Base-by-base conservation (phyloP, 176 grass and related monocot species). In the Aegilops tauschii region DNA sequence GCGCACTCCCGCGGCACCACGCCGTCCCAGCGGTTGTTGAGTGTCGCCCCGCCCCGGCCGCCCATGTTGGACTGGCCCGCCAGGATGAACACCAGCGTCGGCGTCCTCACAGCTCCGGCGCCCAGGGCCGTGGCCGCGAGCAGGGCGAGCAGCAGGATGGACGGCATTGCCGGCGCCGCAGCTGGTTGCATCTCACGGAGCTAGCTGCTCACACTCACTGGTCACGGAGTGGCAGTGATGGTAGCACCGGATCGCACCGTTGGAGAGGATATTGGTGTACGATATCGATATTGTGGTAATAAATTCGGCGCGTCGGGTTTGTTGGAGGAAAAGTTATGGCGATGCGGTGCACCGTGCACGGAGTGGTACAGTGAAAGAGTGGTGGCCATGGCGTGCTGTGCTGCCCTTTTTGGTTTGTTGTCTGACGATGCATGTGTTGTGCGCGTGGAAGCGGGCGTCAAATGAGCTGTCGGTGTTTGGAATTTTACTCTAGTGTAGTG, bases 31-130 rank as follows among this genome's bases (percentile, higher is more conserved):
- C 7, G 10, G 63, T 78, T 69, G 12, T 1, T 52, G 7, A 76
- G 44, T 0, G 62, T 52, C 4, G 88, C 94, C 79, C 94, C 94
- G 47, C 91, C 94, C 1, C 91, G 91, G 1, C 94, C 94, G 21
- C 88, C 94, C 91, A 96, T 96, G 94, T 96, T 96, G 73, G 91
- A 93, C 87, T 93, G 91, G 2, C 94, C 90, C 0, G 89, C 89
- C 0, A 96, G 87, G 5, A 96, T 59, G 89, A 96, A 96, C 20
- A 96, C 63, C 52, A 90, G 47, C 52, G 65, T 80, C 0, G 54
- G 56, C 9, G 14, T 42, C 23, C 10, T 27, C 21, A 4, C 7
- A 0, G 12, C 0, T 6, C 32, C 44, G 11, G 8, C 68, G 8
- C 21, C 0, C 0, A 1, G 0, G 5, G 52, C 40, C 0, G 49